Conservation (phyloP, 202 grass and related monocot genomes). For the Setaria viridis region DNA sequence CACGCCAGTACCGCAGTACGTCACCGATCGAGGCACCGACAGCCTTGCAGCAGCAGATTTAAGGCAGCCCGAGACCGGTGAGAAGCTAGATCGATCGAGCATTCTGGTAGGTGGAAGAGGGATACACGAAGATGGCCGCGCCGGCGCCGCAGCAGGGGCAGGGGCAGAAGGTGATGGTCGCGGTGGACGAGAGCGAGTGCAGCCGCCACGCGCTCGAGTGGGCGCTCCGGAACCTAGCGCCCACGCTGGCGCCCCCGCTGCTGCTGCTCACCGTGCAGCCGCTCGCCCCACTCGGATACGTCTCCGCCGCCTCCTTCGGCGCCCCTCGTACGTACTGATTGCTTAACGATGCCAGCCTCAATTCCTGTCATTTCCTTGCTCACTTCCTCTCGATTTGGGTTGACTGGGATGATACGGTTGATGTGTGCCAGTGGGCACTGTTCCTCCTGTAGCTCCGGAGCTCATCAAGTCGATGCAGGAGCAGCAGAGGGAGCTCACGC, state of each 20-base stretch:
- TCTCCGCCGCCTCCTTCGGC: constrained; percentile 49
- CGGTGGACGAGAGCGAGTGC: constrained; percentile 77
- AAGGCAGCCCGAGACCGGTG: background rate
- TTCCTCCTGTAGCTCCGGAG: constrained; percentile 51
- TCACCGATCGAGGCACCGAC: background rate
- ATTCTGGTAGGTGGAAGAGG: background rate
- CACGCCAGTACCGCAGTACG: background rate
- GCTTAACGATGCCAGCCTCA: background rate
- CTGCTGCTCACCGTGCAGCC: constrained; percentile 68
- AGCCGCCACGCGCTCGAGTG: constrained; percentile 65
- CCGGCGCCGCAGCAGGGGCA: background rate
- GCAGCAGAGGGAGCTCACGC: constrained; percentile 58
- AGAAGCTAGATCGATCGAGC: constrained; percentile 2
- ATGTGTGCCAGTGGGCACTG: constrained; percentile 31
- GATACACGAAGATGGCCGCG: constrained; percentile 18
- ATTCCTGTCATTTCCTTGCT: background rate
- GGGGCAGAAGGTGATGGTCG: constrained; percentile 61
- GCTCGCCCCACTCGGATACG: constrained; percentile 41
- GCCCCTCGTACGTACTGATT: constrained; percentile 39
- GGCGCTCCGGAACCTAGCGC: constrained; percentile 59
- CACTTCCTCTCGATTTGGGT: background rate
- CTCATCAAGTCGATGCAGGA: constrained; percentile 61
- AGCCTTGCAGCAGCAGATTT: background rate
- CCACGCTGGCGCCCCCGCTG: constrained; percentile 50
- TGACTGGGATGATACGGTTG: background rate